Conservation (phyloP, 805 yeast genomes). For the Allodekkera sacchari region DNA sequence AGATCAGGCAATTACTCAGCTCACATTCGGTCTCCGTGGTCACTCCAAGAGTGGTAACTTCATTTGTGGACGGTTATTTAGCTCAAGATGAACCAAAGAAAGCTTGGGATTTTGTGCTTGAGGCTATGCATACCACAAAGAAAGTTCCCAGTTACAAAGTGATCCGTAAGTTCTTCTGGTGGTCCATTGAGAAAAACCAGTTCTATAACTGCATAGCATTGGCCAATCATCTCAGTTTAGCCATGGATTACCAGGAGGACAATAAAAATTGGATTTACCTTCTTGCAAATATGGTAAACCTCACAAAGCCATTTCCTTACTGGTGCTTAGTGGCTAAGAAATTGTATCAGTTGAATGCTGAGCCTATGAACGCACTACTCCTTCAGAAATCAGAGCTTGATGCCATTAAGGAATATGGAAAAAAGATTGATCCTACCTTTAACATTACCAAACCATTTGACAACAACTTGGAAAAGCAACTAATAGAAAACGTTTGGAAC, state of each 20-base stretch:
- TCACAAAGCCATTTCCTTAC: constrained; percentile 2
- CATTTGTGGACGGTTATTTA: neutral
- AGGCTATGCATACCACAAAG: constrained; percentile 2
- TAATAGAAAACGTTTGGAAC: constrained; percentile 8
- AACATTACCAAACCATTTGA: constrained; percentile 9
- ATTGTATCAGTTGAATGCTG: constrained; percentile 8
- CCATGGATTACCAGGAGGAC: constrained; percentile 4
- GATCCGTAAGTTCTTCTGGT: constrained; percentile 6
- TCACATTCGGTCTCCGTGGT: neutral
- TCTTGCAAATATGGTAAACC: constrained; percentile 2
- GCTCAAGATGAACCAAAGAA: neutral
- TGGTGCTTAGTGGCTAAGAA: constrained; percentile 11
- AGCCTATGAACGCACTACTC: too few species aligned
- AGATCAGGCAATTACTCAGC: neutral
- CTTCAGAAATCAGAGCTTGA: constrained; percentile 4
- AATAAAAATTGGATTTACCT: constrained; percentile 6
- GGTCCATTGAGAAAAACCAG: constrained; percentile 7
- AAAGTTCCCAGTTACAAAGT: constrained; percentile 7
- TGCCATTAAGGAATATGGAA: constrained; percentile 4
- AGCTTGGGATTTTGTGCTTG: constrained; percentile 8
- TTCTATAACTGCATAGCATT: constrained; percentile 11
- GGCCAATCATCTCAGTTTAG: constrained; percentile 5
- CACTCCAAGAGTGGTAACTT: neutral
- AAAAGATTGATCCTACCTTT: constrained; percentile 1
- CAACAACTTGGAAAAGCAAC: constrained; percentile 7